Base-by-base conservation (phyloP, 768 basidiomycete species). In the Mycena indigotica region DNA sequence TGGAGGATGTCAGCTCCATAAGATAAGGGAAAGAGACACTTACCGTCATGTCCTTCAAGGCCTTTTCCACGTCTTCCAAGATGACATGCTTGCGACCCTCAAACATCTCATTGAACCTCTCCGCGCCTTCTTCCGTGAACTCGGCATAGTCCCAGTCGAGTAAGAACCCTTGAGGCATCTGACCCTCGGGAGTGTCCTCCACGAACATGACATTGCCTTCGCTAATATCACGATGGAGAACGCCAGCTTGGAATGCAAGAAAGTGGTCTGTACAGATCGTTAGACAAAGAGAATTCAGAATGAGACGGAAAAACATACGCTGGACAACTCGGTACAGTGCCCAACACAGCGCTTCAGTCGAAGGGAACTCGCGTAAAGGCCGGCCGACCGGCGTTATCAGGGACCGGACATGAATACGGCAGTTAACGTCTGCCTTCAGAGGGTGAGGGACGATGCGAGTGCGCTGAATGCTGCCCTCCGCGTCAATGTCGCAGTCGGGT, bases 341-440 rank as follows among this genome's bases (percentile, higher is more conserved):
- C 24, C 26, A 19, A 15, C 30, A 44, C 15, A 62, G 40, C 3
- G 5, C 3, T 26, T 55, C 38, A 0, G 56, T 50, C 10, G 52
- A 54, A 4, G 2, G 15, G 29, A 58, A 62, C 0, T 17, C 15
- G 2, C 50, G 32, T 28, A 62, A 51, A 1, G 56, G 32, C 30
- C 3, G 2, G 25, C 61, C 61, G 3, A 62, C 61, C 3, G 61
- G 56, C 24, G 52, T 49, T 6, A 62, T 25, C 4, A 62, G 28
- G 2, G 35, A 17, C 2, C 61, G 56, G 6, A 19, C 52, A 28
- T 62, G 61, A 19, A 16, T 8, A 23, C 56, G 61, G 13, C 52
- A 28, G 8, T 26, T 23, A 26, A 44, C 19, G 28, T 16, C 19
- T 6, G 21, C 6, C 17, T 41, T 35, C n/a, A 10, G 10, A 10